Evolutionary conservation across 371 early-diverging fungal species (phyloP), one percentile per base, ranked within the genome.

Genomic region (Phascolomyces articulosus): DNA sequence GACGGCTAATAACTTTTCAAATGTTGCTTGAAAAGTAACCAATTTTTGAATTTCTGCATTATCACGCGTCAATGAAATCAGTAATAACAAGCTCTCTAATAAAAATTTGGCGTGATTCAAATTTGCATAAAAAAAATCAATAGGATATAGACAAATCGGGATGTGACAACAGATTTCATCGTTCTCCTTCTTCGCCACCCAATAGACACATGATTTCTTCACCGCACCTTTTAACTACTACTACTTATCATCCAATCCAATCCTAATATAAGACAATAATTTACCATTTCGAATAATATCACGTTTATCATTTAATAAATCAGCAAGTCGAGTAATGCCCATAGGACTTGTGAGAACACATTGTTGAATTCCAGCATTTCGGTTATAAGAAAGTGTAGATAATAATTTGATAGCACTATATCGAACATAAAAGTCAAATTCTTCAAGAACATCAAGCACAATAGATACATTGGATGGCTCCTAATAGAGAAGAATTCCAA

Each of bases 31-130:
- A 74, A 98, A 98, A 4, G 97, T 97, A 53, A 98, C 92, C 64
- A 98, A 94, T 80, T 98, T 97, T 78, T 98, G 98, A 27, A 98
- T 91, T 51, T 98, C 98, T 31, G 96, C 91, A 75, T 96, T 96
- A 44, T 83, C 86, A 60, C 90, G 86, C 9, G 97, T 96, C 62
- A 98, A 82, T 0, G 92, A 83, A 48, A 95, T 96, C 68, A 98
- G 67, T 34, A 98, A 73, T 60, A 96, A 74, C 26, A 98, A 75
- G 2, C 95, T 95, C 89, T 98, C 96, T 95, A 58, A n/a, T 2
- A 49, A 44, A 20, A 44, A 28, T 7, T n/a, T n/a, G n/a, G n/a
- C n/a, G n/a, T n/a, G n/a, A n/a, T n/a, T n/a, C n/a, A n/a, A n/a
- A n/a, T n/a, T 31, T 2, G 9, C 34, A 34, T 9, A 34, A 34